phyloP scores from a whole-genome alignment of 2,329 filamentous ascomycete species.

The Fusarium globosum region DNA sequence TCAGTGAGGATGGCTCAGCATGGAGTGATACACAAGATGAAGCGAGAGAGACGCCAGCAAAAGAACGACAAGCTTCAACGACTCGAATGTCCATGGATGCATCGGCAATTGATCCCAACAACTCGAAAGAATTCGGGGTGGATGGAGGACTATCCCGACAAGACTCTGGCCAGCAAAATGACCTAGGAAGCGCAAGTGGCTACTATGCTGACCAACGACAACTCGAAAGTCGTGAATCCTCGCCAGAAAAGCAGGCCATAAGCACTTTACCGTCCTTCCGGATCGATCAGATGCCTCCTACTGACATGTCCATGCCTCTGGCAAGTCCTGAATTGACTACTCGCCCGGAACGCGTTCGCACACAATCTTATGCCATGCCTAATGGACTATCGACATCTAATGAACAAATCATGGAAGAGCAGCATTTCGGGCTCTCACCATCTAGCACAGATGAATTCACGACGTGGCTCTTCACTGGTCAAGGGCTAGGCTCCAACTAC shows the following conservation, averaged over 20 bases:
- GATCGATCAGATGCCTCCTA: constrained; percentile 35
- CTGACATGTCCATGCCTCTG: constrained; percentile 39
- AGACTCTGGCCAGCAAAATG: constrained; percentile 26
- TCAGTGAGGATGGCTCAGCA: constrained; percentile 44
- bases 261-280: constrained; percentile 31
- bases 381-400: constrained; percentile 35
- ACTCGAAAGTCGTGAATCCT: constrained; percentile 40
- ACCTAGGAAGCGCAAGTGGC: constrained; percentile 15
- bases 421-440: constrained; percentile 43
- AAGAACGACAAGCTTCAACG: constrained; percentile 18
- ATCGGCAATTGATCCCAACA: constrained; percentile 4
- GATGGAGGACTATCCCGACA: constrained; percentile 20
- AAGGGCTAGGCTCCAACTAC: constrained; percentile 39
- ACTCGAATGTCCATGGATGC: constrained; percentile 22
- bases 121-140: constrained; percentile 1
- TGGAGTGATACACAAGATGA: constrained; percentile 47
- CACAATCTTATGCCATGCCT: constrained; percentile 38
- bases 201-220: constrained; percentile 37
- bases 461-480: constrained; percentile 44
- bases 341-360: constrained; percentile 35
- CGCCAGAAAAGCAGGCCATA: constrained; percentile 37
- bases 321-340: constrained; percentile 34
- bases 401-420: constrained; percentile 42
- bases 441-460: constrained; percentile 46
- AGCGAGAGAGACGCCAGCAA: constrained; percentile 33